Base-by-base conservation (phyloP, 352 stramenopile species). In the Phytophthora lateralis region DNA sequence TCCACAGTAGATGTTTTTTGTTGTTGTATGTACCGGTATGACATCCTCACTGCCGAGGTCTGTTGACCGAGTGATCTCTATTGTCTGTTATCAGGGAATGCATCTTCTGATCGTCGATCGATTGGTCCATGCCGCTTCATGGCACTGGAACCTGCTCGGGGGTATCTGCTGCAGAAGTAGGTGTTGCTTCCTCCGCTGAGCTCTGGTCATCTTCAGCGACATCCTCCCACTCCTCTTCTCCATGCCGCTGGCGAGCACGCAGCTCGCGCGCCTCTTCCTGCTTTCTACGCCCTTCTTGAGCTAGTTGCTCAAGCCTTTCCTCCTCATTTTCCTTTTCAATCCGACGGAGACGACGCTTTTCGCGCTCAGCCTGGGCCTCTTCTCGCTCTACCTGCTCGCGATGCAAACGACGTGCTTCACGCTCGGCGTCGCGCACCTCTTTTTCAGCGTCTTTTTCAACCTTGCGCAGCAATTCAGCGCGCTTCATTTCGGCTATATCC, bases 401-500 rank as follows among this genome's bases (percentile, higher is more conserved):
- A 14, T 82, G 78, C 10, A 79, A 43, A 0, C 77, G 73, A 29
- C 79, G 72, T 7, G 69, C 61, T 45, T 93, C 80, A 0, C 70
- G 72, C 27, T 90, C 80, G 12, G 73, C 57, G 55, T 90, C 78
- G 5, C 83, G 69, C 6, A 55, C 30, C 45, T 89, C 79, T 3
- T 78, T 84, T 54, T 88, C 79, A 15, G 77, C 80, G 43, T 90
- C 81, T 18, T 73, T 60, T 46, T 91, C 85, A 3, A 91, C 82
- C 63, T 85, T 89, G 8, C 60, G 71, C 43, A 93, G 60, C 37
- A 91, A 60, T 68, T 93, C 85, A 0, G 76, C 68, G 6, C 85
- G 80, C 56, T 88, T 90, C 49, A 90, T 55, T 41, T 90, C 83
- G 9, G 80, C 83, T 14, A 90, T 70, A 62, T 90, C 77, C 41